Percentiles rank a stretch among this genome's conserved stretches.
phyloP scores from a whole-genome alignment of 2,329 filamentous ascomycete genomes.

The Teratosphaeria nubilosa region DNA sequence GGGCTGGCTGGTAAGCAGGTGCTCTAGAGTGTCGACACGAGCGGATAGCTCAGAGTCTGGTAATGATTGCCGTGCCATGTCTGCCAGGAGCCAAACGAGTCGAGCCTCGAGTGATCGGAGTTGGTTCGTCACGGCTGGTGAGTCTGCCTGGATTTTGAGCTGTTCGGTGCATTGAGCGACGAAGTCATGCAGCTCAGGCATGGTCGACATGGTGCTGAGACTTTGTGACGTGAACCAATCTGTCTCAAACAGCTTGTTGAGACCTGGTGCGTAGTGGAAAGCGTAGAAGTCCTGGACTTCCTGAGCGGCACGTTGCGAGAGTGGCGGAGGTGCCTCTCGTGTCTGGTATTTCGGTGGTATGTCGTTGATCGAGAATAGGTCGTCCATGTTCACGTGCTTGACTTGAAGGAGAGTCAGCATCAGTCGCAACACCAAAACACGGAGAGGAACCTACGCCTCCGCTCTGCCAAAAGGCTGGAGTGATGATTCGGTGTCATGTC shows the following conservation, averaged over 20 bases:
- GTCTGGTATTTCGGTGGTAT: slow-evolving; percentile 38
- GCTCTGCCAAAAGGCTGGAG: slow-evolving; percentile 16
- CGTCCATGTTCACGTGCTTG: slow-evolving; percentile 52
- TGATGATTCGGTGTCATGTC: slow-evolving; percentile 17
- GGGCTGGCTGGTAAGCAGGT: slow-evolving; percentile 62
- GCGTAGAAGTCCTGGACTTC: slow-evolving; percentile 66
- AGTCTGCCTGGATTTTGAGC: slow-evolving; percentile 20
- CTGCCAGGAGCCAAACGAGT: slow-evolving; percentile 50
- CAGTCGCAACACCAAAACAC: background rate
- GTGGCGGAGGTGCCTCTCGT: slow-evolving; percentile 26
- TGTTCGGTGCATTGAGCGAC: slow-evolving; percentile 54
- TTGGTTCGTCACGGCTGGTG: slow-evolving; percentile 9
- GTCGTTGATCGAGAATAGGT: slow-evolving; percentile 57
- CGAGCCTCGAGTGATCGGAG: slow-evolving; percentile 47
- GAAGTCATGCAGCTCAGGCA: slow-evolving; percentile 53
- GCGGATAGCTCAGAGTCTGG: slow-evolving; percentile 44
- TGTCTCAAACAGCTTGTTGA: slow-evolving; percentile 71
- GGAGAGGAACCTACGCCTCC: slow-evolving; percentile 17
- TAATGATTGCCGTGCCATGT: slow-evolving; percentile 33
- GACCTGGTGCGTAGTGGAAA: slow-evolving; percentile 63
- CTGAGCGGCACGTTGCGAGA: slow-evolving; percentile 42
- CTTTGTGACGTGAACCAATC: slow-evolving; percentile 62
- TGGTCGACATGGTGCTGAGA: slow-evolving; percentile 42
- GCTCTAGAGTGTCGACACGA: slow-evolving; percentile 66
- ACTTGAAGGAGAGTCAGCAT: slow-evolving; percentile 19